Evolutionary conservation across 306 rosid genomes (phyloP).

Genomic region (Dryas drummondii): DNA sequence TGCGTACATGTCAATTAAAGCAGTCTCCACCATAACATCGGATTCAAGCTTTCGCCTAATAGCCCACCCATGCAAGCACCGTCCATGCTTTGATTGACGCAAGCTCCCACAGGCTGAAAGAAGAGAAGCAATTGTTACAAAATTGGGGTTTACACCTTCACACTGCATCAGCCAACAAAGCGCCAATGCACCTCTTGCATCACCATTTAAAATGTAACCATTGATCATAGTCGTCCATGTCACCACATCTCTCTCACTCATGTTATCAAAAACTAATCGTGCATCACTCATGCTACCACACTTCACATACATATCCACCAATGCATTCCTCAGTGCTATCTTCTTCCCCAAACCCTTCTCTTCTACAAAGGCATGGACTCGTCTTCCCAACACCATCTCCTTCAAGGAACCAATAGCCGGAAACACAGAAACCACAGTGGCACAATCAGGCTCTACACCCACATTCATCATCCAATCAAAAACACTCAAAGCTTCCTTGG

Average conservation of each 20-base stretch:
- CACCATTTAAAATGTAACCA: constrained; percentile 66
- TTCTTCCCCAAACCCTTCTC: constrained; percentile 56
- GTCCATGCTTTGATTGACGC: constrained; percentile 48
- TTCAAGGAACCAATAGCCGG: constrained; percentile 67
- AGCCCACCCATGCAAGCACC: constrained; percentile 75
- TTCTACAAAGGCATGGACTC: constrained; percentile 49
- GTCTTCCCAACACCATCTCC: constrained; percentile 51
- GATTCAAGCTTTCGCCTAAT: constrained; percentile 60
- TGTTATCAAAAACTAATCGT: constrained; percentile 31
- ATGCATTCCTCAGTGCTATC: constrained; percentile 53
- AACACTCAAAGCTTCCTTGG: constrained; percentile 47
- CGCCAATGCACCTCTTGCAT: constrained; percentile 58
- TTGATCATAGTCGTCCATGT: constrained; percentile 84
- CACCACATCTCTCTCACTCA: constrained; percentile 68
- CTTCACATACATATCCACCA: constrained; percentile 80
- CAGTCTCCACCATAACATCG: constrained; percentile 78
- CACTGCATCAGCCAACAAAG: constrained; percentile 62
- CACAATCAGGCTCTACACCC: constrained; percentile 66
- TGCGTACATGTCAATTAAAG: constrained; percentile 73
- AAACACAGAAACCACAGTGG: constrained; percentile 72
- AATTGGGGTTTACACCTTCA: constrained; percentile 67
- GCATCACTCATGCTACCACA: constrained; percentile 74
- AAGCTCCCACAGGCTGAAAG: constrained; percentile 67
- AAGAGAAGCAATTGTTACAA: constrained; percentile 61
- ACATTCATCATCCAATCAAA: constrained; percentile 59